Evolutionary conservation across 345 rosid genomes (phyloP).

Genomic region (Salix brachista): DNA sequence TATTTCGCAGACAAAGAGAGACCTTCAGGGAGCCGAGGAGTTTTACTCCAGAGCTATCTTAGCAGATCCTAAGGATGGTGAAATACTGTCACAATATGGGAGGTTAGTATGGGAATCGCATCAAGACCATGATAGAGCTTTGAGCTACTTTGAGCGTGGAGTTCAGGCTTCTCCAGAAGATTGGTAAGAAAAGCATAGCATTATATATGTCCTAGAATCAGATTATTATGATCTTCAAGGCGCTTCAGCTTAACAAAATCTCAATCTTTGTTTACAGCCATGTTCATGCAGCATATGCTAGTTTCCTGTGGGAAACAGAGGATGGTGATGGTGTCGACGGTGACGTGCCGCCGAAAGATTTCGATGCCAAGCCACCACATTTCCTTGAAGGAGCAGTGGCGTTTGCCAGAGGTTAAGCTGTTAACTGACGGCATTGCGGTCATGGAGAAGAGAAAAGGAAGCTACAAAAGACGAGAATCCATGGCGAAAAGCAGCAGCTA

Average conservation of each 20-base stretch:
- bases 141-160: slow-evolving; percentile 43
- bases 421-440: not conserved
- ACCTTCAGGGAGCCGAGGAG: slow-evolving; percentile 45
- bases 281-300: slow-evolving; percentile 63
- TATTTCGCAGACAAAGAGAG: slow-evolving; percentile 37
- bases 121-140: slow-evolving; percentile 39
- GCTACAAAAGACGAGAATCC: not conserved
- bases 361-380: not conserved
- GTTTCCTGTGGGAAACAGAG: slow-evolving; percentile 56
- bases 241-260: not conserved
- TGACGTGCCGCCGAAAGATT: slow-evolving; percentile 7
- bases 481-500: too few species aligned
- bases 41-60: slow-evolving; percentile 49
- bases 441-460: not conserved
- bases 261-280: slow-evolving; percentile 31
- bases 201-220: not conserved
- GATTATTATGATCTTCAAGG: not conserved
- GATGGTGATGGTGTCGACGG: slow-evolving; percentile 29
- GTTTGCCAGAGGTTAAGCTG: slow-evolving; percentile 10
- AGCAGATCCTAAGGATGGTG: slow-evolving; percentile 54
- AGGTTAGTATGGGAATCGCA: slow-evolving; percentile 45
- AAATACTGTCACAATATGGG: slow-evolving; percentile 47
- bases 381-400: slow-evolving; percentile 12
- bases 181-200: slow-evolving; percentile 19
- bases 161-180: slow-evolving; percentile 51